Percentiles rank a stretch among this genome's conserved stretches.
Evolutionary conservation across 1,284 basidiomycete species (phyloP).

Genomic region (Trametes versicolor): DNA sequence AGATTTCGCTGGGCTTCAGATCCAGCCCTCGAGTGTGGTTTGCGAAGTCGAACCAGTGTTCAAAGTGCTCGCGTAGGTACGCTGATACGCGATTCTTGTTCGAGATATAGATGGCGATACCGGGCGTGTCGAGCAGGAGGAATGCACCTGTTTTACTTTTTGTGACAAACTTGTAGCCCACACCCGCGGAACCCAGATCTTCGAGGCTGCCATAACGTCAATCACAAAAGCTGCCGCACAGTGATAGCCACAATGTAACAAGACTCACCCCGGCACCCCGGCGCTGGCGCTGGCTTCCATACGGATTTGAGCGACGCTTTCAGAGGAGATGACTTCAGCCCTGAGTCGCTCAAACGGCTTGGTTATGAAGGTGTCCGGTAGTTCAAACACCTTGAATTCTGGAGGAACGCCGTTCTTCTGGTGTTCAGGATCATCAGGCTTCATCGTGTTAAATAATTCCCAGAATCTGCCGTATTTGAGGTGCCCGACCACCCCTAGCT

Average conservation of each 20-base stretch:
- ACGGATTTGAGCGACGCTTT: neutral
- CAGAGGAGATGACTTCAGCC: neutral
- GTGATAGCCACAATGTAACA: too few species aligned
- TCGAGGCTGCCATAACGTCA: neutral
- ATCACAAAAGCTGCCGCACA: neutral
- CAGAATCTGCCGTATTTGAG: constrained; percentile 27
- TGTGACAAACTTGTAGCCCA: constrained; percentile 7
- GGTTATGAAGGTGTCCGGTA: neutral
- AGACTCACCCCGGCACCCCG: neutral
- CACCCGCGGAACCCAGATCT: neutral
- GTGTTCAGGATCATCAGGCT: constrained; percentile 1
- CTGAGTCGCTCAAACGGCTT: neutral
- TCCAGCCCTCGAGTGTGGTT: constrained; percentile 13
- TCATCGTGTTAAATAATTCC: constrained; percentile 31
- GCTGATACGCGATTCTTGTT: constrained; percentile 21
- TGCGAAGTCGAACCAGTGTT: constrained; percentile 37
- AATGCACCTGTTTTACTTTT: constrained; percentile 21
- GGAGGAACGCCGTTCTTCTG: constrained; percentile 9
- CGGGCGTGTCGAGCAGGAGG: constrained; percentile 20
- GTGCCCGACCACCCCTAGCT: constrained; percentile 32
- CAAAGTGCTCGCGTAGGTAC: constrained; percentile 29
- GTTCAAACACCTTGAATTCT: neutral
- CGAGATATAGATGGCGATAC: neutral
- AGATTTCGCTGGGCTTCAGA: neutral
- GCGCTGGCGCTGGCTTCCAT: neutral